A percentile compares a stretch with the other conserved stretches of the same genome.
Evolutionary conservation across 805 yeast genomes (phyloP).

Genomic region (Scheffersomyces coipomensis): DNA sequence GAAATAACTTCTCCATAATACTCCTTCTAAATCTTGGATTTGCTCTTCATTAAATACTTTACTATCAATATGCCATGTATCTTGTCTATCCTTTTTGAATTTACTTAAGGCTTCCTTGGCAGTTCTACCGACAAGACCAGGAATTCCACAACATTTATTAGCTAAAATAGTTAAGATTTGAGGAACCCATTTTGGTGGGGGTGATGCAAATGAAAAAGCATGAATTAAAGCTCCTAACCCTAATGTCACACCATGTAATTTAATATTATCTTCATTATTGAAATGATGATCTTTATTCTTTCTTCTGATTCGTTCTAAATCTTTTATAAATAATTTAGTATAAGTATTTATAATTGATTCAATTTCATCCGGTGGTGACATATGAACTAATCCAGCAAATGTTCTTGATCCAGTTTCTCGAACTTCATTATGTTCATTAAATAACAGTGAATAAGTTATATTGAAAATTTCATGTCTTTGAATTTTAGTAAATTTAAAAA

Average conservation of each 20-base stretch:
- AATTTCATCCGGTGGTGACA: conserved; percentile 47
- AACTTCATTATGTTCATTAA: conserved; percentile 68
- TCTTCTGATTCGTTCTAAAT: conserved; percentile 40
- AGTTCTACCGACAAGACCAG: conserved; percentile 77
- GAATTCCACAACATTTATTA: conserved; percentile 64
- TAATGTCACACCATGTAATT: conserved; percentile 79
- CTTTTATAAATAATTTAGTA: conserved; percentile 26
- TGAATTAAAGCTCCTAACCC: conserved; percentile 86
- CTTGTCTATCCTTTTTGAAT: conserved; percentile 89
- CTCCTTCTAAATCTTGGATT: conserved; percentile 90
- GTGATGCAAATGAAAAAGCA: conserved; percentile 88
- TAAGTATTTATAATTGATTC: conserved; percentile 41
- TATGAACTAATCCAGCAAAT: conserved; percentile 78
- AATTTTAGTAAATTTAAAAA: conserved; percentile 47
- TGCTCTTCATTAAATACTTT: conserved; percentile 72
- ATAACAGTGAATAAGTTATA: conserved; percentile 52
- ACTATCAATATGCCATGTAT: conserved; percentile 93
- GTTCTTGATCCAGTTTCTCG: conserved; percentile 71
- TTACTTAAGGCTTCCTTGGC: conserved; percentile 79
- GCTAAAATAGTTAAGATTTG: conserved; percentile 66
- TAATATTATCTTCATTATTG: conserved; percentile 40
- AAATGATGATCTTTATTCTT: conserved; percentile 31
- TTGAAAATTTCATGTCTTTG: conserved; percentile 52
- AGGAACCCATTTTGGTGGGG: conserved; percentile 92
- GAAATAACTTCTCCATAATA: conserved; percentile 87